Percentiles rank a stretch among this genome's conserved stretches.
These are phyloP conservation scores for Phialocephala sp. DNA, from an alignment of 2,329 filamentous ascomycete genomes.

Conservation along the genomic window DNA sequence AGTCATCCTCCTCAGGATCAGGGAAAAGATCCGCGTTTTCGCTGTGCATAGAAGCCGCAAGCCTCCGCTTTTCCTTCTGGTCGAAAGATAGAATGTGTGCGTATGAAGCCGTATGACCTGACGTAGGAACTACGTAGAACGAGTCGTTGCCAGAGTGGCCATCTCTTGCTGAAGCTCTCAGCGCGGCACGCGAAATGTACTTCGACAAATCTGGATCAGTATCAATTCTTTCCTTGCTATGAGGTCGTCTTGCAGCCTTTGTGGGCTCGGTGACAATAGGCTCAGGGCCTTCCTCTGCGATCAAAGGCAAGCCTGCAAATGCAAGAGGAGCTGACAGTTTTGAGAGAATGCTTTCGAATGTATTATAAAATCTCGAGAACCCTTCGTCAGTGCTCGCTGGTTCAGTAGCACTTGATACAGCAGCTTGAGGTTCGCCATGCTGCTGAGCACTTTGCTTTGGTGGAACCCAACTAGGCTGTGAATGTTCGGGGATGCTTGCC, in stretches of 20 bases:
- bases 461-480: constrained; percentile 60
- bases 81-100: constrained; percentile 82
- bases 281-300: constrained; percentile 52
- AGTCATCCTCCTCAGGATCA: constrained; percentile 75
- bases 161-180: constrained; percentile 77
- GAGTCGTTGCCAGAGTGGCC: constrained; percentile 70
- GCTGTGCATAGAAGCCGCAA: constrained; percentile 56
- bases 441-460: constrained; percentile 45
- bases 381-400: constrained; percentile 65
- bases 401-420: constrained; percentile 43
- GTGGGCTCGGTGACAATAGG: constrained; percentile 45
- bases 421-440: constrained; percentile 38
- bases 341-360: constrained; percentile 87
- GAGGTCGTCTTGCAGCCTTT: constrained; percentile 43
- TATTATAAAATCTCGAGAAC: constrained; percentile 90
- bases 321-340: constrained; percentile 88
- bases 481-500: constrained; percentile 54
- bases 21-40: constrained; percentile 44
- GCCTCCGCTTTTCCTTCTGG: constrained; percentile 68
- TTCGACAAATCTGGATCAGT: constrained; percentile 78
- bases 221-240: constrained; percentile 41
- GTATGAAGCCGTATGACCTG: constrained; percentile 90
- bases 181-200: constrained; percentile 83
- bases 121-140: constrained; percentile 94
- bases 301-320: constrained; percentile 88